Evolutionary conservation across 805 yeast genomes (phyloP).

Genomic region (Vanderwaltozyma polyspora): DNA sequence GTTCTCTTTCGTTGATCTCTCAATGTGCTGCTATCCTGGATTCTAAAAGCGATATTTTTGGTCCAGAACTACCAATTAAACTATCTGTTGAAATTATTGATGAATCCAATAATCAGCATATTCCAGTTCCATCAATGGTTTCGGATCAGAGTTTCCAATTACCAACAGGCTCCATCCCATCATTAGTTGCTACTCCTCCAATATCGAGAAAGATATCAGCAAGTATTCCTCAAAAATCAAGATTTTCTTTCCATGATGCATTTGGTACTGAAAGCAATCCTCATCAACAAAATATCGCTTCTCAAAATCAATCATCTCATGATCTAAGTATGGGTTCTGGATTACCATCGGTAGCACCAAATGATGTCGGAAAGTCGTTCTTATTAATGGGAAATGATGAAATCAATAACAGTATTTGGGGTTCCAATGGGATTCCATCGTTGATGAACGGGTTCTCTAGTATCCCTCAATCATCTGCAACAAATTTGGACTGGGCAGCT

Average conservation of each 20-base stretch:
- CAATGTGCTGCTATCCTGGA: slow-evolving; percentile 30
- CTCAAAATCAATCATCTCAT: slow-evolving; percentile 1
- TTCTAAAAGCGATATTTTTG: slow-evolving; percentile 32
- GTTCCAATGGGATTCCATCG: slow-evolving; percentile 21
- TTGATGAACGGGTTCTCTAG: slow-evolving; percentile 16
- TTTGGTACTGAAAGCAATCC: slow-evolving; percentile 21
- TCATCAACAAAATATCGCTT: neutral
- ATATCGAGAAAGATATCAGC: slow-evolving; percentile 33
- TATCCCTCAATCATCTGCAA: slow-evolving; percentile 23
- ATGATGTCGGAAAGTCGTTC: slow-evolving; percentile 32
- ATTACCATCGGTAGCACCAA: slow-evolving; percentile 8
- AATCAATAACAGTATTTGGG: slow-evolving; percentile 28
- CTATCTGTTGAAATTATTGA: slow-evolving; percentile 30
- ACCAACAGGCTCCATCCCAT: neutral
- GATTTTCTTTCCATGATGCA: slow-evolving; percentile 53
- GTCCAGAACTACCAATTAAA: slow-evolving; percentile 32
- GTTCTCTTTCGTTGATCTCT: slow-evolving; percentile 32
- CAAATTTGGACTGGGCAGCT: slow-evolving; percentile 23
- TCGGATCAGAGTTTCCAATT: slow-evolving; percentile 7
- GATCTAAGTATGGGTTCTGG: slow-evolving; percentile 1
- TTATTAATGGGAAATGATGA: slow-evolving; percentile 31
- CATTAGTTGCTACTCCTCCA: neutral
- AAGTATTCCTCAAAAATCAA: slow-evolving; percentile 42
- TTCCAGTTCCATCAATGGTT: slow-evolving; percentile 7
- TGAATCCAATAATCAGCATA: slow-evolving; percentile 15